Conservation (phyloP, 208 protist species). For the Leishmania aethiopica region DNA sequence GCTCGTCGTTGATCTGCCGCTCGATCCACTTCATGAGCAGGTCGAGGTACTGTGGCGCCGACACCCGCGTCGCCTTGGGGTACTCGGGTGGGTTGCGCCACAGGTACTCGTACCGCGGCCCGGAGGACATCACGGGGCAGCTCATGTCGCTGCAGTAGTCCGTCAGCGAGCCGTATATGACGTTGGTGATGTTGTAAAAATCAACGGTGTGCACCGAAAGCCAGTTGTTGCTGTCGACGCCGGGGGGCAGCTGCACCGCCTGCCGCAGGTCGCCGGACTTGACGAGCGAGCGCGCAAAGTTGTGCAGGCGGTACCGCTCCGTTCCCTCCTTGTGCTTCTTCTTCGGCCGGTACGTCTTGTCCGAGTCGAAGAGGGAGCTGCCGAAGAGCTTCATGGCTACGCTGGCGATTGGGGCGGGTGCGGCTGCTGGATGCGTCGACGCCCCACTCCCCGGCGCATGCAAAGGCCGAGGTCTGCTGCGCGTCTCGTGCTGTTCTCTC, state of each 20-base stretch:
- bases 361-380: slow-evolving; percentile 88
- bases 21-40: slow-evolving; percentile 99
- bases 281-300: slow-evolving; percentile 81
- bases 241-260: slow-evolving; percentile 94
- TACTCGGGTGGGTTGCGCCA: slow-evolving; percentile 97
- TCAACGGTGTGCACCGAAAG: slow-evolving; percentile 98
- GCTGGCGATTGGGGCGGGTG: not conserved
- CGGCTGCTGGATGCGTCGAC: not conserved
- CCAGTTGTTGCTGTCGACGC: slow-evolving; percentile 98
- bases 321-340: slow-evolving; percentile 95
- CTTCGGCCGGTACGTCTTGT: slow-evolving; percentile 96
- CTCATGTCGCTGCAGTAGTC: slow-evolving; percentile 97
- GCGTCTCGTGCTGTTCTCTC: not conserved
- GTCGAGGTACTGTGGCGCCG: slow-evolving; percentile 98
- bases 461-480: not conserved
- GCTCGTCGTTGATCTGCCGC: slow-evolving; percentile 95
- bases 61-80: slow-evolving; percentile 95
- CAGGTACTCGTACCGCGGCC: slow-evolving; percentile 96
- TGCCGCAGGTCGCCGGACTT: slow-evolving; percentile 94
- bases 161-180: slow-evolving; percentile 98
- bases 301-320: slow-evolving; percentile 95
- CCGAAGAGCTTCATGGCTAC: slow-evolving; percentile 62
- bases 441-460: no score
- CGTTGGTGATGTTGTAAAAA: slow-evolving; percentile 99
- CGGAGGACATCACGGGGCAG: slow-evolving; percentile 97